Evolutionary conservation across 306 rosid genomes (phyloP), one percentile per base, ranked within the genome.

Genomic region (Astragalus glycyphyllos): DNA sequence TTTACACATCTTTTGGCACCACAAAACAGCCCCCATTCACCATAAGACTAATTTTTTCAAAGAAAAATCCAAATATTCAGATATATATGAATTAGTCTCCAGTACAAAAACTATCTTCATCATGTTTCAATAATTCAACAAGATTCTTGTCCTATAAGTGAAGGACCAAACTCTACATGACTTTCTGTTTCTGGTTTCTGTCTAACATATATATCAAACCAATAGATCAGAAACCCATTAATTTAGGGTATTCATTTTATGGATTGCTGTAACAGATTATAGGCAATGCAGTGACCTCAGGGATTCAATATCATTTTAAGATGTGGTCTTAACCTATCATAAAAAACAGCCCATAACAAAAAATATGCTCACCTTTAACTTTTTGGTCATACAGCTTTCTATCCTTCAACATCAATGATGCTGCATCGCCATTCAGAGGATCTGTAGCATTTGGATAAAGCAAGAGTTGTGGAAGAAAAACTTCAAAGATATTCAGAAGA

Each of bases 391-490:
- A 95, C 55, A 79, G 72, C 80, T 86, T 86, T 20, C 77, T 84
- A 61, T 95, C 97, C 84, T 90, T 91, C 92, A 95, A 84, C 99
- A 95, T 87, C 76, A 95, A 80, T 12, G 99, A 87, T 1, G 97
- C 99, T 35, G 97, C 99, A 69, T 95, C 99, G 13, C 97, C 96
- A 44, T 95, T 95, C 34, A 95, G 88, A 46, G 99, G 99, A 82
- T 95, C 97, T 61, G 96, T 87, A 67, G 99, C 96, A 82, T 95
- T 95, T 11, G 99, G 99, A 81, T 95, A 91, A 40, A 95, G 96
- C 81, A 95, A 80, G 64, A 95, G 93, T 78, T 95, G 99, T 50
- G 99, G 99, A 79, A 95, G 97, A 86, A 95, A 91, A 48, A 89
- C 97, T 85, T 95, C 97, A 42, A 95, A 95, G 71, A 95, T 96